phyloP scores from a whole-genome alignment of 2,329 filamentous ascomycete genomes.

The Cadophora gregata region DNA sequence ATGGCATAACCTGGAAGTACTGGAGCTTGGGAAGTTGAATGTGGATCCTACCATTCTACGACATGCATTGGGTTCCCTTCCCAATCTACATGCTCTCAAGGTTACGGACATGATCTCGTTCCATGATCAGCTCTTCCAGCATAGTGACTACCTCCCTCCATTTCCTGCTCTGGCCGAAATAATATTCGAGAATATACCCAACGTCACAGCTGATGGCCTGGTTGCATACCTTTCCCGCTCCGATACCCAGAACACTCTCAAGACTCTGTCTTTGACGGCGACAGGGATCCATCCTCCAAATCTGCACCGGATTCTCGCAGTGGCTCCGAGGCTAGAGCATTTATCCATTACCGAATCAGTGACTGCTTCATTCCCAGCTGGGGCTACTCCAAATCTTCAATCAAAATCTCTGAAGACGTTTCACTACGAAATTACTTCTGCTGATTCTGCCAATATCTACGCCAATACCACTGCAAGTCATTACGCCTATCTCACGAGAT shows the following conservation, averaged over 20 bases:
- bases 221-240: slow-evolving; percentile 68
- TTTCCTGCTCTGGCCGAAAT: slow-evolving; percentile 79
- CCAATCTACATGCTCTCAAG: slow-evolving; percentile 74
- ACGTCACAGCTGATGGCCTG: slow-evolving; percentile 75
- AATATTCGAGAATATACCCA: slow-evolving; percentile 72
- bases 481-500: slow-evolving; percentile 86
- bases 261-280: slow-evolving; percentile 71
- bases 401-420: slow-evolving; percentile 74
- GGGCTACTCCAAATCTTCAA: slow-evolving; percentile 65
- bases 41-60: slow-evolving; percentile 75
- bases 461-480: slow-evolving; percentile 64
- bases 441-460: slow-evolving; percentile 62
- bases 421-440: slow-evolving; percentile 81
- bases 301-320: slow-evolving; percentile 50
- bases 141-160: slow-evolving; percentile 68
- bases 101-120: slow-evolving; percentile 73
- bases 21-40: slow-evolving; percentile 72
- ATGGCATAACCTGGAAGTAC: slow-evolving; percentile 74
- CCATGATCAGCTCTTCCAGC: slow-evolving; percentile 76
- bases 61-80: slow-evolving; percentile 71
- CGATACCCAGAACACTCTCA: slow-evolving; percentile 65
- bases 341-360: slow-evolving; percentile 64
- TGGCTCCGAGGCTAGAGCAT: slow-evolving; percentile 49
- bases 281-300: slow-evolving; percentile 67
- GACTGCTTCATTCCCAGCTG: slow-evolving; percentile 59